These are phyloP conservation scores for Colletotrichum trifolii DNA, from an alignment of 2,329 filamentous ascomycete genomes.

Conservation along the genomic window DNA sequence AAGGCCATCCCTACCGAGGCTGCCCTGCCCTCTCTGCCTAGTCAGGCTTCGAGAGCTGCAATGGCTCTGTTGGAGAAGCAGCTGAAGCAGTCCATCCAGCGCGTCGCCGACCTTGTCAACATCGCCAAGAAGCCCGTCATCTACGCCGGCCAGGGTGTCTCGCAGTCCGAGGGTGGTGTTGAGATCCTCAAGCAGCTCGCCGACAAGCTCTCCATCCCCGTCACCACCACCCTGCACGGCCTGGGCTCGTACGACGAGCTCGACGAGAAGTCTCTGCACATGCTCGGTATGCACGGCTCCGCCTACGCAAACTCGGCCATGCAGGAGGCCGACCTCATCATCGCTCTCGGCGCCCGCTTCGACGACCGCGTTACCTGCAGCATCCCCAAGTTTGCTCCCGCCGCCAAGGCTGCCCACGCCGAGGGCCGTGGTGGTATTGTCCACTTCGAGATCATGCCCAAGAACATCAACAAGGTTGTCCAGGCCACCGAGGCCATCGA, in stretches of 20 bases:
- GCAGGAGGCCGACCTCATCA: conserved; percentile 95
- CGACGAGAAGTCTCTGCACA: conserved; percentile 93
- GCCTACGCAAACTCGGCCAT: conserved; percentile 99
- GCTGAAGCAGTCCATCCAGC: conserved; percentile 77
- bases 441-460: conserved; percentile 98
- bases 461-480: conserved; percentile 99
- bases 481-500: conserved; percentile 96
- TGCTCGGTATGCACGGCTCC: conserved; percentile 98
- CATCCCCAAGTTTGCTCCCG: conserved; percentile 88
- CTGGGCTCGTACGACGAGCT: conserved; percentile 93
- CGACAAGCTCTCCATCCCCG: conserved; percentile 90
- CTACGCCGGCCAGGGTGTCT: conserved; percentile 91
- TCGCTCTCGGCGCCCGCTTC: conserved; percentile 92
- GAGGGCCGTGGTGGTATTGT: conserved; percentile 93
- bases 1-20: conserved; percentile 83
- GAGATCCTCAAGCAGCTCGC: conserved; percentile 85
- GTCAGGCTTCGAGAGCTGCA: conserved; percentile 85
- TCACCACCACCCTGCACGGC: conserved; percentile 95
- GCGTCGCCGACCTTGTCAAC: conserved; percentile 86
- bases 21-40: conserved; percentile 82
- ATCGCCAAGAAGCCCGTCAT: conserved; percentile 93
- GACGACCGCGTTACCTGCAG: conserved; percentile 93
- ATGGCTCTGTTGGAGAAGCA: conserved; percentile 78
- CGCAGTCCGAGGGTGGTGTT: conserved; percentile 82
- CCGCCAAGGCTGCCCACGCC: conserved; percentile 83